Base-by-base conservation (phyloP, 2,329 filamentous ascomycete species). In the Aureobasidium mangrovei region DNA sequence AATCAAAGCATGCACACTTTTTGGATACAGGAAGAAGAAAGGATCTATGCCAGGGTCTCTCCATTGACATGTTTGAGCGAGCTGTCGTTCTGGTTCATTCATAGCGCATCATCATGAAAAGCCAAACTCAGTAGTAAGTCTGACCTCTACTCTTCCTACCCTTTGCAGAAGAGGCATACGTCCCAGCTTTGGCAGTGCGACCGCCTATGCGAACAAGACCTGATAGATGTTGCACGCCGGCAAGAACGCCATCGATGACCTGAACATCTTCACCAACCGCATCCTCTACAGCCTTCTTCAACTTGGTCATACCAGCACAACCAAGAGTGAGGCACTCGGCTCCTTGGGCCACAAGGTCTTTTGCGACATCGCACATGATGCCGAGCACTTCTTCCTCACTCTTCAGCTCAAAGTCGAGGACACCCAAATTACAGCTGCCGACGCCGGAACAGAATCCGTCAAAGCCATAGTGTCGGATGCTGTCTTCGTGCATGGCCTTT, bases 221-320 rank as follows among this genome's bases (percentile, higher is more conserved):
- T 4, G 69, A 66, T 18, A 77, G 60, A 56, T 76, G 68, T 33
- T 77, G 74, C 18, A 76, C 69, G 0, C 74, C 74, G 7, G 73
- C 70, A 28, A 72, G 69, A 1, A 79, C 77, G 0, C 76, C 75
- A 65, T 79, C 77, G 28, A 79, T 67, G 6, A 79, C 74, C 62
- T 75, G 74, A 32, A 74, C 70, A 43, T 70, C 67, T 31, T 69
- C 65, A 0, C 68, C 69, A 0, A 79, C 76, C 0, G 70, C 74
- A 29, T 73, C 65, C 58, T 77, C 73, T 40, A 77, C 73, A 3
- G 70, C 71, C 27, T 62, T 52, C 51, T 72, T 72, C 66, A 77
- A 64, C 39, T 70, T 72, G 7, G 70, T 70, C 75, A 78, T 77
- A 0, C 75, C 74, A 12, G 74, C 74, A 60, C 74, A 77, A 0